Conservation (phyloP, 176 grass and related monocot species). For the Triticum dicoccoides region DNA sequence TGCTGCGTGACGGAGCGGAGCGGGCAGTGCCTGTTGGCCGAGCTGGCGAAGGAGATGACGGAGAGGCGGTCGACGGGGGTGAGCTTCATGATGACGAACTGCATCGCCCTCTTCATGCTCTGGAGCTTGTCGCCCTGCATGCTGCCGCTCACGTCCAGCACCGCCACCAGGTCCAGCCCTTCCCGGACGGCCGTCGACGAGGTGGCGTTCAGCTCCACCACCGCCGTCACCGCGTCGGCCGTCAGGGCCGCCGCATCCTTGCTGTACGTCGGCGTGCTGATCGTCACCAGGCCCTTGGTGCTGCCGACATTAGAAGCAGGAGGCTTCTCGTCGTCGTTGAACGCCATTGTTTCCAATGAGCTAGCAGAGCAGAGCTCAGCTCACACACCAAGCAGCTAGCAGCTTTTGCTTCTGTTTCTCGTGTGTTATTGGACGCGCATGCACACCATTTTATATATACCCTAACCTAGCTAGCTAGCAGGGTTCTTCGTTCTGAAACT, state of each 20-base stretch:
- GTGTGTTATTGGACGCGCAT: no score
- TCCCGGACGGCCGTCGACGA: background rate
- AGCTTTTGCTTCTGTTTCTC: no score
- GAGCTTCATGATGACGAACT: conserved; percentile 34
- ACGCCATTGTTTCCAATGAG: background rate
- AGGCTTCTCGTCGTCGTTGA: conserved; percentile 7
- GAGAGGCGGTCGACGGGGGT: conserved; percentile 30
- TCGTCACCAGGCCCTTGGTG: background rate
- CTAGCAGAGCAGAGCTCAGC: background rate
- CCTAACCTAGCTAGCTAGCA: no score
- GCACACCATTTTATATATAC: no score
- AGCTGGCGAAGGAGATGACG: conserved; percentile 16
- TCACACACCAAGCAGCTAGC: no score
- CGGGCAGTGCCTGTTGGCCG: conserved; percentile 5
- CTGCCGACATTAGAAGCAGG: background rate
- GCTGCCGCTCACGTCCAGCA: conserved; percentile 25
- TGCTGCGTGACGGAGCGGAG: conserved; percentile 25
- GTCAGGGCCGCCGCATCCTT: background rate
- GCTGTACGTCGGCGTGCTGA: background rate
- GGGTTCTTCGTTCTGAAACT: no score
- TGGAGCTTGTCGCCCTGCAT: background rate
- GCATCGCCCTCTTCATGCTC: conserved; percentile 15
- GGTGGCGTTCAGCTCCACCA: conserved; percentile 28
- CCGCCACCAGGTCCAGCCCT: conserved; percentile 25
- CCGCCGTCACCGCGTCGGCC: conserved; percentile 11